Evolutionary conservation across 2,329 filamentous ascomycete genomes (phyloP).

Genomic region (Xylariaceae sp.): DNA sequence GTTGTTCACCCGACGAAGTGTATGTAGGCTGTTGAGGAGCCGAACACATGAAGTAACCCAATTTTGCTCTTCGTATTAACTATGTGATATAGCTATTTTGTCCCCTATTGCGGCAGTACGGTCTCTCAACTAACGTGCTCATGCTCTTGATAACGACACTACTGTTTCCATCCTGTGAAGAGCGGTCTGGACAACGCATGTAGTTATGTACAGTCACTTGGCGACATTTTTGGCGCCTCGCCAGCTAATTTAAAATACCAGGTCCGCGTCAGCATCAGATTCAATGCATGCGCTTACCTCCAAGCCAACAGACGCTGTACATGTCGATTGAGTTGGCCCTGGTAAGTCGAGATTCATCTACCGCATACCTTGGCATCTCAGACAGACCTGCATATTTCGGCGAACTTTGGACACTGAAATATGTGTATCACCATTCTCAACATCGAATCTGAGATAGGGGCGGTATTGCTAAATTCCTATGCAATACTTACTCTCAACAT

Average conservation of each 20-base stretch:
- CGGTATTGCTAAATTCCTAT: background rate
- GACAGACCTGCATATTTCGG: background rate
- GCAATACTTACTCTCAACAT: background rate
- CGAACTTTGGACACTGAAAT: background rate
- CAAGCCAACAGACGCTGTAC: slow-evolving; percentile 1
- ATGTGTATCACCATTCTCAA: background rate
- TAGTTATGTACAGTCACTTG: background rate
- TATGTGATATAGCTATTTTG: background rate
- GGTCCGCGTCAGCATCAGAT: background rate
- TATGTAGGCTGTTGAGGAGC: background rate
- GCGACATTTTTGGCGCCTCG: background rate
- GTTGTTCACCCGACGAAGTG: background rate
- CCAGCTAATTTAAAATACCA: background rate
- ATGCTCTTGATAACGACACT: background rate
- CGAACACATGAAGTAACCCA: background rate
- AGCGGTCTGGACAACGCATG: background rate
- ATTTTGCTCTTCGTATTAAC: background rate
- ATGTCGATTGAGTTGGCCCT: background rate
- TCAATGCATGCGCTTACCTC: background rate
- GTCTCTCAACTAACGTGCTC: background rate
- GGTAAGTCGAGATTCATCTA: background rate
- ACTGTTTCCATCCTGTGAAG: background rate
- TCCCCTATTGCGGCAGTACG: background rate
- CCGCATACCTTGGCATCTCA: background rate
- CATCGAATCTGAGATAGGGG: background rate